These are phyloP conservation scores for Saccharomyces jurei DNA, from an alignment of 805 yeast genomes.

Conservation along the genomic window DNA sequence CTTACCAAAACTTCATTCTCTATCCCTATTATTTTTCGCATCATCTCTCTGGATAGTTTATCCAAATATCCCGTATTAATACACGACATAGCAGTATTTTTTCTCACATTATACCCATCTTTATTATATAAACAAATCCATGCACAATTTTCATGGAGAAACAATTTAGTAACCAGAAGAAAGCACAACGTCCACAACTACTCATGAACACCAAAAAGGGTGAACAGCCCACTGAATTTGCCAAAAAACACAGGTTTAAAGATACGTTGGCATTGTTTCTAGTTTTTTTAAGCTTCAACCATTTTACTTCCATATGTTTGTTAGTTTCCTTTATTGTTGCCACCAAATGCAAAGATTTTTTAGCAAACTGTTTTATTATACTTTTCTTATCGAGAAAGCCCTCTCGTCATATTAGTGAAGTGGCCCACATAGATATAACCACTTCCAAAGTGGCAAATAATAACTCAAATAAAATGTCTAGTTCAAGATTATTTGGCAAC, in stretches of 20 bases:
- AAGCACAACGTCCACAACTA: background rate
- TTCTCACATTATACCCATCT: background rate
- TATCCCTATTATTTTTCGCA: background rate
- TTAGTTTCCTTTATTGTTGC: constrained; percentile 22
- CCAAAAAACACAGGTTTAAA: constrained; percentile 23
- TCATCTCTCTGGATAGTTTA: background rate
- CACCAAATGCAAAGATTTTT: constrained; percentile 20
- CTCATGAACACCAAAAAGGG: background rate
- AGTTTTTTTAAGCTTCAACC: constrained; percentile 28
- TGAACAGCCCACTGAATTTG: constrained; percentile 16
- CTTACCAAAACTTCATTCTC: background rate
- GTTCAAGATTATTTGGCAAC: background rate
- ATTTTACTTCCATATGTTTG: constrained; percentile 21
- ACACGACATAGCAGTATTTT: background rate
- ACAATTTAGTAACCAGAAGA: background rate
- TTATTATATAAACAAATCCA: background rate
- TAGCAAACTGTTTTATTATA: constrained; percentile 23
- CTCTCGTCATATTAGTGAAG: constrained; percentile 16
- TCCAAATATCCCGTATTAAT: background rate
- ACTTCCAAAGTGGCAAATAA: background rate
- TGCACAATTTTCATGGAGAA: background rate
- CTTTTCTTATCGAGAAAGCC: constrained; percentile 24
- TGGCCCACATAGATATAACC: constrained; percentile 7
- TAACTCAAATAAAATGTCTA: background rate
- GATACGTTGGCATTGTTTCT: constrained; percentile 28